Conservation (phyloP, 2,329 filamentous ascomycete genomes). For the Cercospora zeina region DNA sequence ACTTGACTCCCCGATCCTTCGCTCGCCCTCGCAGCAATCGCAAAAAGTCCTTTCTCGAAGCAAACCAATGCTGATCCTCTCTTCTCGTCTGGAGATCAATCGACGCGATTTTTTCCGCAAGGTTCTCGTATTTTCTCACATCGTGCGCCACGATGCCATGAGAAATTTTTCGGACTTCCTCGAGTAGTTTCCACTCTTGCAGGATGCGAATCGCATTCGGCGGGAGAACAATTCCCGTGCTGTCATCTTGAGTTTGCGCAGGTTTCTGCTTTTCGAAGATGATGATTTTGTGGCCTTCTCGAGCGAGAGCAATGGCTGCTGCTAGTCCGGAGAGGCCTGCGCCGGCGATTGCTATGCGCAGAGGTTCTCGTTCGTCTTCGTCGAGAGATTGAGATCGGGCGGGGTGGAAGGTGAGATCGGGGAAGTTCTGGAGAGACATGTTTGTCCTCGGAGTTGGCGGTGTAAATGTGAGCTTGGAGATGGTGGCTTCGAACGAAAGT, state of each 20-base stretch:
- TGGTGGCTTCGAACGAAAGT: neutral
- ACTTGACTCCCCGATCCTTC: constrained; percentile 1
- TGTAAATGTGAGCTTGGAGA: neutral
- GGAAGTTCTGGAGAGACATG: constrained; percentile 3
- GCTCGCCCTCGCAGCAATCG: constrained; percentile 6
- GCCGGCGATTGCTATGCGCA: constrained; percentile 15
- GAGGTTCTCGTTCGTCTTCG: constrained; percentile 7
- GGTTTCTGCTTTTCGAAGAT: constrained; percentile 14
- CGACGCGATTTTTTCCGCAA: constrained; percentile 9
- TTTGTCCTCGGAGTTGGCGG: neutral
- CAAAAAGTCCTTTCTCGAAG: neutral
- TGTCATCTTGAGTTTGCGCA: constrained; percentile 3
- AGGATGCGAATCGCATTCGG: constrained; percentile 19
- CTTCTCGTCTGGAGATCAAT: constrained; percentile 7
- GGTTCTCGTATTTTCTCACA: constrained; percentile 6
- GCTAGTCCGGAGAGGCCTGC: constrained; percentile 15
- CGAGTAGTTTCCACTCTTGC: constrained; percentile 13
- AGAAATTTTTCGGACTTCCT: constrained; percentile 11
- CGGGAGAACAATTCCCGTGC: constrained; percentile 18
- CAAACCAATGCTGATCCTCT: constrained; percentile 7
- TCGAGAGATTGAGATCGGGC: neutral
- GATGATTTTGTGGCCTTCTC: constrained; percentile 16
- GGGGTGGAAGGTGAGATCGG: constrained; percentile 14
- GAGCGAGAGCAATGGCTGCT: constrained; percentile 13
- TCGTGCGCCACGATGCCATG: constrained; percentile 11